Conservation (phyloP, 1,139 yeast genomes). For the Eremothecium cymbalariae region DNA sequence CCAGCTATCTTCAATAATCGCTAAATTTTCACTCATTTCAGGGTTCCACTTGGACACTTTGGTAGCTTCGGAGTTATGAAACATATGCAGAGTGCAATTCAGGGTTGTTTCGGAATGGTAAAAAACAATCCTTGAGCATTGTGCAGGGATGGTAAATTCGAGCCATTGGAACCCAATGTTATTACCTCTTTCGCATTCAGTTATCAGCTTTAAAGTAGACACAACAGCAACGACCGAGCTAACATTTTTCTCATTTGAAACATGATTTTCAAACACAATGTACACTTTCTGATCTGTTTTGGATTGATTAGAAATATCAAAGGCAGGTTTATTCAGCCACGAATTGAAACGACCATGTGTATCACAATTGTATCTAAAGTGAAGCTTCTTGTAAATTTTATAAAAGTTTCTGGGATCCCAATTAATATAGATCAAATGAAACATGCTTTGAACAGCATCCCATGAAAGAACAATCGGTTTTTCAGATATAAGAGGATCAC, state of each 20-base stretch:
- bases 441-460: slow-evolving; percentile 37
- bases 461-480: slow-evolving; percentile 30
- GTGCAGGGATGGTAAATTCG: slow-evolving; percentile 25
- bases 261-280: slow-evolving; percentile 41
- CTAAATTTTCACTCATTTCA: slow-evolving; percentile 17
- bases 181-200: slow-evolving; percentile 26
- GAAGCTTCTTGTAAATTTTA: slow-evolving; percentile 26
- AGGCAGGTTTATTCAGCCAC: slow-evolving; percentile 43
- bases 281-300: slow-evolving; percentile 35
- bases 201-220: slow-evolving; percentile 8
- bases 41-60: slow-evolving; percentile 31
- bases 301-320: slow-evolving; percentile 35
- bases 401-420: slow-evolving; percentile 48
- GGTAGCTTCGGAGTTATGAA: slow-evolving; percentile 31
- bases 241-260: slow-evolving; percentile 10
- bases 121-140: slow-evolving; percentile 16
- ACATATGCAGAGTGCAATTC: slow-evolving; percentile 36
- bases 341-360: slow-evolving; percentile 14
- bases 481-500: slow-evolving; percentile 47
- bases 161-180: slow-evolving; percentile 31
- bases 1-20: slow-evolving; percentile 43
- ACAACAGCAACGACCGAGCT: background rate
- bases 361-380: slow-evolving; percentile 34
- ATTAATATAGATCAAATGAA: slow-evolving; percentile 54
- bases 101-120: slow-evolving; percentile 29